Conservation (phyloP, 768 basidiomycete genomes). For the Multifurca ochricompacta region DNA sequence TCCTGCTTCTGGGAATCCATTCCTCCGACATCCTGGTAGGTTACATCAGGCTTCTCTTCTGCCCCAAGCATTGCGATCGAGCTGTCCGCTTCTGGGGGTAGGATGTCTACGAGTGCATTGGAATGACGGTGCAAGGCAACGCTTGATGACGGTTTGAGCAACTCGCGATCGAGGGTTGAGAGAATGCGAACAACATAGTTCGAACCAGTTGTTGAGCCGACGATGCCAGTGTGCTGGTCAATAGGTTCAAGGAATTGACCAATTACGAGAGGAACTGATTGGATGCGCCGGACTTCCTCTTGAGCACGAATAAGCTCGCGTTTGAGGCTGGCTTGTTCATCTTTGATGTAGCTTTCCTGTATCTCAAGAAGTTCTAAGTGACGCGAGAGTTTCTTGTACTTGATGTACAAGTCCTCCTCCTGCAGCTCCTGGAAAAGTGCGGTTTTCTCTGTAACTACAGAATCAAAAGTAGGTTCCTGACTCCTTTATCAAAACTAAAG, state of each 20-base stretch:
- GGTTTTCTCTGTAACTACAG: slow-evolving; percentile 83
- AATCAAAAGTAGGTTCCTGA: slow-evolving; percentile 86
- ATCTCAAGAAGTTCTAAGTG: slow-evolving; percentile 95
- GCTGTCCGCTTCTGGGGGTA: slow-evolving; percentile 97
- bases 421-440: slow-evolving; percentile 82
- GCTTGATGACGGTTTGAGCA: slow-evolving; percentile 94
- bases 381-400: slow-evolving; percentile 92
- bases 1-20: slow-evolving; percentile 99
- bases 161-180: slow-evolving; percentile 92
- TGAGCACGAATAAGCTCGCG: slow-evolving; percentile 97
- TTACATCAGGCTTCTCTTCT: slow-evolving; percentile 92
- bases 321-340: slow-evolving; percentile 96
- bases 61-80: slow-evolving; percentile 91
- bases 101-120: slow-evolving; percentile 95
- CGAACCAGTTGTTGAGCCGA: slow-evolving; percentile 94
- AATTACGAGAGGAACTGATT: slow-evolving; percentile 97
- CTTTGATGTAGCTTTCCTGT: slow-evolving; percentile 95
- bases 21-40: slow-evolving; percentile 92
- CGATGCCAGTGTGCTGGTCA: slow-evolving; percentile 94
- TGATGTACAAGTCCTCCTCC: slow-evolving; percentile 88
- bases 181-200: slow-evolving; percentile 98
- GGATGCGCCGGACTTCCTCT: slow-evolving; percentile 98
- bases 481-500: background rate
- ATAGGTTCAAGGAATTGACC: slow-evolving; percentile 99
- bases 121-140: slow-evolving; percentile 99